Conservation (phyloP, 73 alveolate species). For the Paramecium caudatum region DNA sequence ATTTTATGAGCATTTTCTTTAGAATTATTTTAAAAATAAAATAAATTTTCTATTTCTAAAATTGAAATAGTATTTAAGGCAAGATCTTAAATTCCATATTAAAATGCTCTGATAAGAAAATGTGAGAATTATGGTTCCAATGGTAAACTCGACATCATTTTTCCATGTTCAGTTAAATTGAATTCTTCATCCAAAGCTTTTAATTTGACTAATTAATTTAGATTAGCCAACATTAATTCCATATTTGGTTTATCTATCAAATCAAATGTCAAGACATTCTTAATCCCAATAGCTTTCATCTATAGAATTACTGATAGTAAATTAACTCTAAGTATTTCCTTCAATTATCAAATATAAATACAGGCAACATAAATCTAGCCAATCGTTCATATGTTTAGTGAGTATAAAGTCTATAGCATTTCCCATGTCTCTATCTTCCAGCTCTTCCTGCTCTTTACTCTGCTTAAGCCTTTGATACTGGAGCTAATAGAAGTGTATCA, state of each 20-base stretch:
- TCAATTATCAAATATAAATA: slow-evolving; percentile 51
- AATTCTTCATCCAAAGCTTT: slow-evolving; percentile 85
- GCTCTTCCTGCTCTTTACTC: slow-evolving; percentile 92
- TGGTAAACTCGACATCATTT: slow-evolving; percentile 93
- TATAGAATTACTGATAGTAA: slow-evolving; percentile 81
- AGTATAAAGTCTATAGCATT: slow-evolving; percentile 89
- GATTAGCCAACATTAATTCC: slow-evolving; percentile 85
- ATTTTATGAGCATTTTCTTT: slow-evolving; percentile 81
- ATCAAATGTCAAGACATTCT: slow-evolving; percentile 89
- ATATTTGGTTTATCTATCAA: slow-evolving; percentile 95
- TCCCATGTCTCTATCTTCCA: slow-evolving; percentile 85
- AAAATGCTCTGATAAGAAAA: slow-evolving; percentile 78
- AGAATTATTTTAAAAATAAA: slow-evolving; percentile 84
- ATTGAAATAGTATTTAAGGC: slow-evolving; percentile 90
- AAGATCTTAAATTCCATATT: slow-evolving; percentile 71
- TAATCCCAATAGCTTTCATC: slow-evolving; percentile 89
- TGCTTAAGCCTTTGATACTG: slow-evolving; percentile 87
- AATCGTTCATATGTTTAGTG: slow-evolving; percentile 79
- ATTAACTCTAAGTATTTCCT: slow-evolving; percentile 87
- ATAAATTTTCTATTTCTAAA: slow-evolving; percentile 92
- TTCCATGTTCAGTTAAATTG: slow-evolving; percentile 77
- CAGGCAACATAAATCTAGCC: slow-evolving; percentile 77
- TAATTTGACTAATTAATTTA: slow-evolving; percentile 73
- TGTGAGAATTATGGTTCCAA: slow-evolving; percentile 90
- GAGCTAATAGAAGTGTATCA: slow-evolving; percentile 89